Base-by-base conservation (phyloP, 441 rosid species). In the Hypseocharis bilobata region DNA sequence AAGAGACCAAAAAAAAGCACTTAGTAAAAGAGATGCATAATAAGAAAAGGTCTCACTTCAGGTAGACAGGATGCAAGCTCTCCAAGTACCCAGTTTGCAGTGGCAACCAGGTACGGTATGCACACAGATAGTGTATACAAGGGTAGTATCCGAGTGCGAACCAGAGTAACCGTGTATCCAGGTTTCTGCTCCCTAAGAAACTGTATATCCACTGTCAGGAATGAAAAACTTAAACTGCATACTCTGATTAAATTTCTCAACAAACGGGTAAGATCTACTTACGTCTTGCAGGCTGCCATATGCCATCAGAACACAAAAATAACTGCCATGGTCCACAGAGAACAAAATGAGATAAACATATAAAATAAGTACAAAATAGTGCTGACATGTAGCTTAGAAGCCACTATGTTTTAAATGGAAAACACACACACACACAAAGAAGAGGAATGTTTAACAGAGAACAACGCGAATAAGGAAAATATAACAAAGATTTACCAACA, bases 271-370 rank as follows among this genome's bases (percentile, higher is more conserved):
- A 66, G 38, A 62, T 70, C 70, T 74, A 17, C 89, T 85, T 83
- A 91, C 97, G 76, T 91, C 97, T 83, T 85, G 88, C 77, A 91
- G 81, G 65, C 88, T 91, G 71, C 93, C 92, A 75, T 80, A 88
- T 59, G 96, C 96, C 83, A 84, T 86, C 74, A 86, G 77, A 74
- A 90, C 91, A 58, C 92, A 91, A 78, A 82, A 90, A 82, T 90
- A 90, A 76, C 96, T 90, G 89, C 64, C 69, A 74, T 52, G 44
- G 59, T 49, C 28, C 49, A 57, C 30, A 67, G 47, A 55, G 70
- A 62, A 51, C 54, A 52, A 70, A 73, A 80, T 75, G 68, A 66
- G 68, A 70, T 16, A 23, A 20, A 11, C 52, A 38, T 38, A 42
- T 14, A 20, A 22, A 32, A 49, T 17, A 49, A 49, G 55, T 49